Evolutionary conservation across 2,329 filamentous ascomycete species (phyloP).

Genomic region (Camptophora hylomeconis): DNA sequence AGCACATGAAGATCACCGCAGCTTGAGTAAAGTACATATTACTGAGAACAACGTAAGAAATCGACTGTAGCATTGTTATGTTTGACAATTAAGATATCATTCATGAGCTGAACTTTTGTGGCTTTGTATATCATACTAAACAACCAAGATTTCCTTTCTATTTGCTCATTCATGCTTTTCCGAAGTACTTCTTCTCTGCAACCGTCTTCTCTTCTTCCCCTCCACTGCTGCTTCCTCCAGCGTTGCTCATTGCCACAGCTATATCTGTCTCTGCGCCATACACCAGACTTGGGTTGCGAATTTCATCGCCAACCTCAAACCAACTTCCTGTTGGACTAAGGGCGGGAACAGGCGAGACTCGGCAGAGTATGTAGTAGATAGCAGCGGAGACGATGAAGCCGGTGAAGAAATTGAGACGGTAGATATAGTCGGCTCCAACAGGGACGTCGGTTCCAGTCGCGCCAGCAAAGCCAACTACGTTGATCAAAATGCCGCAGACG

Average conservation of each 20-base stretch:
- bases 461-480: slow-evolving; percentile 81
- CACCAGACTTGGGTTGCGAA: slow-evolving; percentile 4
- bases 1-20: too few species aligned
- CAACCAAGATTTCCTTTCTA: too few species aligned
- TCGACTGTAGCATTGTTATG: too few species aligned
- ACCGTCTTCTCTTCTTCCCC: too few species aligned
- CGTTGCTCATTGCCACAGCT: slow-evolving; percentile 2
- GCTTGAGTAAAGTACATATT: too few species aligned
- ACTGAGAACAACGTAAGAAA: too few species aligned
- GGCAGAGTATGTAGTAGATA: slow-evolving; percentile 60
- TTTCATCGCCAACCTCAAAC: slow-evolving; percentile 4
- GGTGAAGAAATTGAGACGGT: slow-evolving; percentile 81
- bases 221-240: too few species aligned
- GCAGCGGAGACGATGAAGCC: slow-evolving; percentile 59
- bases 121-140: too few species aligned
- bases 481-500: slow-evolving; percentile 73
- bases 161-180: too few species aligned
- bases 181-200: too few species aligned
- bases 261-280: slow-evolving; percentile 2
- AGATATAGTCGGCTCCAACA: slow-evolving; percentile 68
- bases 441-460: slow-evolving; percentile 62
- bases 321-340: slow-evolving; percentile 37
- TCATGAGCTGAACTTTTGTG: too few species aligned
- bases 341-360: slow-evolving; percentile 58
- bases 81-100: too few species aligned